Evolutionary conservation across 768 basidiomycete species (phyloP), one percentile per base, ranked within the genome.

Genomic region (Mycena amicta): DNA sequence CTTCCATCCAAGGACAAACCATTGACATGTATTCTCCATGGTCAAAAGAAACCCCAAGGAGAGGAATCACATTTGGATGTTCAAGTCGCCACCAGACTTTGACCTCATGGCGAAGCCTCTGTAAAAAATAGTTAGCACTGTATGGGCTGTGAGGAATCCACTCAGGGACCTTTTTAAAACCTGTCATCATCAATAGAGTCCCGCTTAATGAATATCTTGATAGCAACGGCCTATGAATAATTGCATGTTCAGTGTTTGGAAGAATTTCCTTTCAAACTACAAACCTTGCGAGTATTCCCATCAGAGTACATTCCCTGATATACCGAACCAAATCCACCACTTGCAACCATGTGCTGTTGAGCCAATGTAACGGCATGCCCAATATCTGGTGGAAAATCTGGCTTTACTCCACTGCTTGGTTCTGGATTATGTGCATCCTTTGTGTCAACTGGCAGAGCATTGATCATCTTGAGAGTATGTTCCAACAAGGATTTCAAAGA

Each of bases 1-100:
- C 66, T 12, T 72, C 68, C 20, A 66, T 45, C 72, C 72, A 74
- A 3, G 74, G 74, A 22, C 57, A 74, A 18, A 74, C 61, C 66
- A 74, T 71, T 1, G 74, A 69, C 1, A 58, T 52, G 52, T 72
- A 65, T 8, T 62, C 66, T 2, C 74, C 73, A 49, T 70, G 74
- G 29, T 49, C 66, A 0, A 15, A 41, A 23, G 66, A 60, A 15
- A 63, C 65, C 18, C 73, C 74, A 2, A 70, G 67, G 0, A 75
- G 59, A 25, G 73, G 73, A 33, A 75, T 28, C 5, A 74, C 43
- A n/a, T 74, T 75, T n/a, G 29, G 50, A 51, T 75, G 74, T 1
- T 67, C 55, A 18, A 74, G 70, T 6, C 27, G 53, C 50, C 68
- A 39, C 73, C 74, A 74, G 8, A 73, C 43, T 12, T 47, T 41